A percentile compares a stretch with the other conserved stretches of the same genome.
These are phyloP conservation scores for Caryopteris hybrid DNA, from an alignment of 305 asterid species.

Conservation along the genomic window DNA sequence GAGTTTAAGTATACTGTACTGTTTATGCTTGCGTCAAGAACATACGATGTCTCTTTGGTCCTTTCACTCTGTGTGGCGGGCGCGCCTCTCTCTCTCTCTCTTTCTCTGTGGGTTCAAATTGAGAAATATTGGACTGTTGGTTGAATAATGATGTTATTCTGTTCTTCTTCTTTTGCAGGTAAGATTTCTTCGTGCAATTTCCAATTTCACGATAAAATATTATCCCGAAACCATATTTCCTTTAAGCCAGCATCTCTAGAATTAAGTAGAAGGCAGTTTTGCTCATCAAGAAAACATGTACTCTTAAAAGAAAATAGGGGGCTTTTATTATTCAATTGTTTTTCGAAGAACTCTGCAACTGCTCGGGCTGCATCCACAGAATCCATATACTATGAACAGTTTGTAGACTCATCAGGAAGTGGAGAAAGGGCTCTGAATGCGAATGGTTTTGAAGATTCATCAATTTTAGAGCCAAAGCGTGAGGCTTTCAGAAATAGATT, in stretches of 20 bases:
- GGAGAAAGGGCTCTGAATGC: constrained; percentile 23
- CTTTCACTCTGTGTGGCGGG: no score
- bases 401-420: constrained; percentile 27
- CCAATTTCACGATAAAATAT: constrained; percentile 19
- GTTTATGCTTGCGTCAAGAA: background rate
- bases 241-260: constrained; percentile 25
- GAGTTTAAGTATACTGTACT: background rate
- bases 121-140: background rate
- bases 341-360: constrained; percentile 15
- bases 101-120: background rate
- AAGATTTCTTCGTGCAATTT: constrained; percentile 20
- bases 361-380: constrained; percentile 51
- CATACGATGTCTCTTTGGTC: background rate
- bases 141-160: background rate
- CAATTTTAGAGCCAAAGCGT: constrained; percentile 27
- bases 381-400: constrained; percentile 40
- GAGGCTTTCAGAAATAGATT: constrained; percentile 66
- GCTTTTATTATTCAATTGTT: constrained; percentile 11
- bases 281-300: constrained; percentile 21
- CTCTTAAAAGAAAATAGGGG: constrained; percentile 24
- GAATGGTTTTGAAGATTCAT: constrained; percentile 18
- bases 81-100: no score
- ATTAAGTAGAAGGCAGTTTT: constrained; percentile 24
- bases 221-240: constrained; percentile 21
- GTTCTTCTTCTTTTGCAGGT: constrained; percentile 32